Conservation (phyloP, 1,284 basidiomycete genomes). For the Malassezia pachydermatis region DNA sequence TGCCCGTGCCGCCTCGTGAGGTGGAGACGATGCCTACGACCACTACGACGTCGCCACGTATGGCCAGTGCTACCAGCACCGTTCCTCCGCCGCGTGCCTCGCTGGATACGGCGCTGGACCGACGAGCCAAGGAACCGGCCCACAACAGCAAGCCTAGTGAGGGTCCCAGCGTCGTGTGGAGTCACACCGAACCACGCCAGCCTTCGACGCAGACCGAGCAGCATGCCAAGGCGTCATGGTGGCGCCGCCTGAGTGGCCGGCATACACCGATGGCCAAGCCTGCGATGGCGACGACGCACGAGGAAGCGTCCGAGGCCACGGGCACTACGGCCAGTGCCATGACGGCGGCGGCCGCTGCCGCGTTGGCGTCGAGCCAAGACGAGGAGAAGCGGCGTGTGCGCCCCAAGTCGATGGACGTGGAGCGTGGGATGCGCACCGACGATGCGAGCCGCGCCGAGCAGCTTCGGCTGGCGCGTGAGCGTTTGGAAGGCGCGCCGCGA, state of each 20-base stretch:
- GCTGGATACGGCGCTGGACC: slow-evolving; percentile 10
- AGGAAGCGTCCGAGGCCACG: too few relatives aligned
- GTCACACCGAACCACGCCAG: too few relatives aligned
- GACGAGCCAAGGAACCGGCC: too few relatives aligned
- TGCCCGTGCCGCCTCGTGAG: slow-evolving; percentile 1
- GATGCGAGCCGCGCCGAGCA: slow-evolving; percentile 7
- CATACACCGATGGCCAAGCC: not conserved
- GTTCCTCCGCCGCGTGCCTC: slow-evolving; percentile 7
- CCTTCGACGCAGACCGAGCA: not conserved
- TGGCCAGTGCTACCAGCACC: not conserved
- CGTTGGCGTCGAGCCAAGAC: not conserved
- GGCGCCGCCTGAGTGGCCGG: slow-evolving; percentile 11
- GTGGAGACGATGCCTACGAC: not conserved
- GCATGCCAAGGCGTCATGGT: slow-evolving; percentile 6
- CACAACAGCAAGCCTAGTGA: too few relatives aligned
- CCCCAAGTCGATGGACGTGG: not conserved
- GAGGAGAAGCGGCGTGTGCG: not conserved
- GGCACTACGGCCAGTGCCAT: not conserved
- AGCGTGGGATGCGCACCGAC: not conserved
- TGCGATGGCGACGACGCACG: not conserved
- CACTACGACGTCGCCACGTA: not conserved
- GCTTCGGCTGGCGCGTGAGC: slow-evolving; percentile 1
- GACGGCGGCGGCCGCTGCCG: not conserved
- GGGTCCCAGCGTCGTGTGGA: too few relatives aligned
- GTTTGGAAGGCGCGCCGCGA: slow-evolving; percentile 6